A percentile compares a stretch with the other conserved stretches of the same genome.
These are phyloP conservation scores for Ogataea hybrid DNA, from an alignment of 1,139 yeast genomes.

Conservation along the genomic window DNA sequence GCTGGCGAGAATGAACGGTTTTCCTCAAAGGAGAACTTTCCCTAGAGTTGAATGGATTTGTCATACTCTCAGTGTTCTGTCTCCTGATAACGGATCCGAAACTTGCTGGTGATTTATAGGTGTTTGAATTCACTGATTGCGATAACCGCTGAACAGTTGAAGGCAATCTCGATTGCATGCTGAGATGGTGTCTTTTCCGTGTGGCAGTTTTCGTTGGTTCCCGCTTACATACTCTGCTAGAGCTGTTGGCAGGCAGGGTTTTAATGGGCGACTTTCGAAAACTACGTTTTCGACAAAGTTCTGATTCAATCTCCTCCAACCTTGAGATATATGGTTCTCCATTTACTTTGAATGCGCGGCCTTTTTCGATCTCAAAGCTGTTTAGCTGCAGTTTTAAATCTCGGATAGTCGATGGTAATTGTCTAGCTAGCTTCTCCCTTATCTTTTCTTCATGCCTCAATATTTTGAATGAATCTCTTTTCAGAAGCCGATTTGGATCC, in stretches of 20 bases:
- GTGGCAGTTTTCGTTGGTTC: not conserved
- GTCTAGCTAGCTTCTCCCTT: slow-evolving; percentile 62
- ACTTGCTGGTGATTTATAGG: slow-evolving; percentile 1
- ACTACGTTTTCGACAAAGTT: slow-evolving; percentile 9
- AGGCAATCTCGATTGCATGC: too few relatives aligned
- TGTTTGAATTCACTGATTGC: not conserved
- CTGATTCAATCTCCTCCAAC: slow-evolving; percentile 19
- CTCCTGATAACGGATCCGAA: slow-evolving; percentile 18
- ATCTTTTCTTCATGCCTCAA: slow-evolving; percentile 76
- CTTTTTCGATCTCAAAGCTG: slow-evolving; percentile 44
- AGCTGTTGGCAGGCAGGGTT: not conserved
- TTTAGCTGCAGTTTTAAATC: slow-evolving; percentile 48
- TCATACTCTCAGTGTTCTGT: slow-evolving; percentile 8
- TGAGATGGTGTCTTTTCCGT: too few relatives aligned
- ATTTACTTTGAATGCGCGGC: slow-evolving; percentile 41
- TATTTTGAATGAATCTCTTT: slow-evolving; percentile 77
- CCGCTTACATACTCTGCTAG: not conserved
- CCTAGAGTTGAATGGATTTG: slow-evolving; percentile 23
- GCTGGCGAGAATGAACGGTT: not conserved
- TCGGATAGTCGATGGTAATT: slow-evolving; percentile 61
- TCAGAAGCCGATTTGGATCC: slow-evolving; percentile 75
- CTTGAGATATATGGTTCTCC: slow-evolving; percentile 43
- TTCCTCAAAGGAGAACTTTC: slow-evolving; percentile 20
- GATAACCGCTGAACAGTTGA: too few relatives aligned
- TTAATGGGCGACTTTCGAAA: slow-evolving; percentile 14